Conservation (phyloP, 306 rosid species). For the Benincasa hispida region DNA sequence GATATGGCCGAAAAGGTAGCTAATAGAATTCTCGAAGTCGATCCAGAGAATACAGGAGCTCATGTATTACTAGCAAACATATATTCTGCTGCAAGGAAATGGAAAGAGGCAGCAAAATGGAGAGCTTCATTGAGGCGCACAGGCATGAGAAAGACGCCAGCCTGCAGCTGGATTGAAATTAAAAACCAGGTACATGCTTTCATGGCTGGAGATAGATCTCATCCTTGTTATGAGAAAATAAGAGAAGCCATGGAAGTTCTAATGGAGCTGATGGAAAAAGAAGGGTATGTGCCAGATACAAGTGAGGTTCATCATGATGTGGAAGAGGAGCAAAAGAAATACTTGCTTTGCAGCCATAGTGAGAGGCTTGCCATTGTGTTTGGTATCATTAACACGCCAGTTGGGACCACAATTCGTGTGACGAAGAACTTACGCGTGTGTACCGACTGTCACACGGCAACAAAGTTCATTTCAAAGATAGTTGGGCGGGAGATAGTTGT, state of each 20-base stretch:
- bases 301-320: constrained; percentile 61
- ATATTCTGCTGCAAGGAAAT: constrained; percentile 56
- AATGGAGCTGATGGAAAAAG: constrained; percentile 62
- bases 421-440: constrained; percentile 76
- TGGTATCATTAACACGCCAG: constrained; percentile 70
- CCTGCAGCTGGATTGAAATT: constrained; percentile 91
- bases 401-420: constrained; percentile 59
- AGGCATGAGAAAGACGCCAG: constrained; percentile 73
- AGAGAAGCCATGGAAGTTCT: constrained; percentile 42
- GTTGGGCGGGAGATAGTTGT: constrained; percentile 71
- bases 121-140: constrained; percentile 41
- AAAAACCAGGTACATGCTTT: constrained; percentile 55
- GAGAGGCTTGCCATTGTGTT: constrained; percentile 84
- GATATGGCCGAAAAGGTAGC: constrained; percentile 77
- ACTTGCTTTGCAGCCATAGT: constrained; percentile 45
- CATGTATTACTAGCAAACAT: constrained; percentile 53
- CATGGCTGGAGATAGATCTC: constrained; percentile 68
- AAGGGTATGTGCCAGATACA: constrained; percentile 56
- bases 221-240: constrained; percentile 50
- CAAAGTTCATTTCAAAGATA: constrained; percentile 57
- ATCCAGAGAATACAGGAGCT: constrained; percentile 66
- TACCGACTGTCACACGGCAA: constrained; percentile 63
- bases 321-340: constrained; percentile 66
- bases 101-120: constrained; percentile 70
- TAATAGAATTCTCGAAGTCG: constrained; percentile 35